Evolutionary conservation across 352 stramenopile genomes (phyloP).

Genomic region (Aphanomyces euteiches): DNA sequence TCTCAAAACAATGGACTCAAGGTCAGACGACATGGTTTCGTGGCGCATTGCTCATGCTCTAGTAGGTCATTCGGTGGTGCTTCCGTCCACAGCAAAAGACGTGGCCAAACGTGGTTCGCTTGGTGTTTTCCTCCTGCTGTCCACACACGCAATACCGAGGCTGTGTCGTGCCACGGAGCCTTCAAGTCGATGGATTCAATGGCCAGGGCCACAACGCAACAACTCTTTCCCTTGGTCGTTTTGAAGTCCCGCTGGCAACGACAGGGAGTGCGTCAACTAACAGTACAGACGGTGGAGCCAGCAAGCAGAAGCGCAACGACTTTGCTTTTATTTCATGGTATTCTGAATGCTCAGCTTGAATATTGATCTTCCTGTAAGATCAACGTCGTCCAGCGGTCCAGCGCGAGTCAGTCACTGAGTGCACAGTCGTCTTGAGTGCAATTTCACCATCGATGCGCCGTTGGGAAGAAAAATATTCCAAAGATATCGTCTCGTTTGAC

Average conservation of each 20-base stretch:
- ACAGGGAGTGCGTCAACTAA: neutral
- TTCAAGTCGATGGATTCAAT: neutral
- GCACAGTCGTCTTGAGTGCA: neutral
- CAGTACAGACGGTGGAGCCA: neutral
- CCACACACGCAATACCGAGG: constrained; percentile 3
- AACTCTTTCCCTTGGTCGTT: constrained; percentile 6
- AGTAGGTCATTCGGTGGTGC: constrained; percentile 8
- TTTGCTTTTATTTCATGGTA: constrained; percentile 6
- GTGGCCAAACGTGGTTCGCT: neutral
- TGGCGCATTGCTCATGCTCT: neutral
- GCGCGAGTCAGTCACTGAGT: neutral
- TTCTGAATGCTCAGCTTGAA: neutral
- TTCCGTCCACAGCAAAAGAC: neutral
- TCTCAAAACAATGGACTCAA: constrained; percentile 14
- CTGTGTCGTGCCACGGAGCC: neutral
- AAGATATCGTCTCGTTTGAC: neutral
- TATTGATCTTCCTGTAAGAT: neutral
- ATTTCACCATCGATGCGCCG: neutral
- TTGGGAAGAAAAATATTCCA: neutral
- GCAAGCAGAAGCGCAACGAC: constrained; percentile 8
- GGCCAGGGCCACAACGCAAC: neutral
- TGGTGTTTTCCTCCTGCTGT: constrained; percentile 22
- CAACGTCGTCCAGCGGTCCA: neutral
- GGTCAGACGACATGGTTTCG: neutral
- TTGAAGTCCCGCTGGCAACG: neutral